These are phyloP conservation scores for Cocos nucifera DNA, from an alignment of 176 grass and related monocot genomes.

Conservation along the genomic window DNA sequence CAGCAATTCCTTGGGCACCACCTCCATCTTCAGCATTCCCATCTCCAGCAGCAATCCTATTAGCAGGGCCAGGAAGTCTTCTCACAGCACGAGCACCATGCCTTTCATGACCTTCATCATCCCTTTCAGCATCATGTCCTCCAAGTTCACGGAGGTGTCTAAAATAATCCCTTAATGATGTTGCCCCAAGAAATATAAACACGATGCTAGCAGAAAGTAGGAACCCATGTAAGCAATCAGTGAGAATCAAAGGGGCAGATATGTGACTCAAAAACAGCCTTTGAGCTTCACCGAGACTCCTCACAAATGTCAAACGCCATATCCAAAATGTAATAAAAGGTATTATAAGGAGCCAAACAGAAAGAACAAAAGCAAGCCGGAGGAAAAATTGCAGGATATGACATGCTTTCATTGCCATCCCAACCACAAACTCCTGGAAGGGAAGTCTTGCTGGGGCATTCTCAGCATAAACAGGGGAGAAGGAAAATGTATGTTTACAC, in stretches of 20 bases:
- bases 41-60: slow-evolving; percentile 56
- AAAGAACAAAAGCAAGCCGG: slow-evolving; percentile 90
- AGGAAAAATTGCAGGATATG: slow-evolving; percentile 87
- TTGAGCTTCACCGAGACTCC: slow-evolving; percentile 87
- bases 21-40: slow-evolving; percentile 56
- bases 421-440: slow-evolving; percentile 95
- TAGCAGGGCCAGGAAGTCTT: slow-evolving; percentile 64
- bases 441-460: slow-evolving; percentile 87
- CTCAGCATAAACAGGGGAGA: slow-evolving; percentile 79
- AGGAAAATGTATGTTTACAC: slow-evolving; percentile 95
- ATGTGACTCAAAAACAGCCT: slow-evolving; percentile 86
- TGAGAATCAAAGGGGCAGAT: slow-evolving; percentile 76
- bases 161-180: slow-evolving; percentile 94
- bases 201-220: slow-evolving; percentile 94
- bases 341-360: slow-evolving; percentile 98
- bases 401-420: slow-evolving; percentile 87
- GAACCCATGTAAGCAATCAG: slow-evolving; percentile 96
- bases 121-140: slow-evolving; percentile 76
- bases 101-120: slow-evolving; percentile 73
- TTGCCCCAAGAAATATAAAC: slow-evolving; percentile 97
- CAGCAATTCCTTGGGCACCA: slow-evolving; percentile 65
- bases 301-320: slow-evolving; percentile 85
- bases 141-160: slow-evolving; percentile 89
- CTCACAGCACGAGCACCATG: slow-evolving; percentile 93
- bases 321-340: slow-evolving; percentile 99